Evolutionary conservation across 805 yeast genomes (phyloP), one percentile per base, ranked within the genome.

Genomic region (Candida orba): DNA sequence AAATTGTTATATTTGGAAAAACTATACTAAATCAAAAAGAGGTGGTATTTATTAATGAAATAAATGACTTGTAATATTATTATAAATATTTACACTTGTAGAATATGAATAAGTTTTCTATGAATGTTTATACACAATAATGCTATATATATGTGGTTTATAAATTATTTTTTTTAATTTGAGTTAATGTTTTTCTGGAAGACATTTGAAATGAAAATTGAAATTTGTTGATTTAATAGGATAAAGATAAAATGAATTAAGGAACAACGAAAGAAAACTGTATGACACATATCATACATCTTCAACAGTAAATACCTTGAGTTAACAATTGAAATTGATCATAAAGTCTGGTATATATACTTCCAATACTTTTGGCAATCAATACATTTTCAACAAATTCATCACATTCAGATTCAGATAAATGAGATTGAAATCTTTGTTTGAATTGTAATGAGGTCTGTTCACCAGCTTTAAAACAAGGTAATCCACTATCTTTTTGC

Each of bases 261-360:
- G 2, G 4, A 17, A 8, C 4, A 18, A 18, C 4, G 15, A 17
- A 25, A 27, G 12, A 25, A 27, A 12, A 27, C 14, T 20, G 5
- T 20, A 20, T 20, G 13, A 27, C 29, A 10, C 29, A 27, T 27
- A 27, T 4, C 9, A 9, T 10, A 27, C 13, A 14, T 7, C 3
- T 18, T 60, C 59, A 82, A 57, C 77, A 79, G 62, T 88, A 93
- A 24, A 93, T 93, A 36, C 99, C 99, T 66, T 93, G 99, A 0
- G 98, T 90, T 39, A 89, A 66, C 62, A 93, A 68, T 64, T 93
- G 99, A 68, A 85, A 93, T 61, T 91, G 98, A 61, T 93, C 99
- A 59, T 93, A 93, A 29, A 93, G 68, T 52, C 96, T 72, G 1
- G 99, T 93, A 66, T 89, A 93, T 51, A 86, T 75, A 57, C 93